Evolutionary conservation across 257 asterid genomes (phyloP).

Genomic region (Penstemon barbatus): DNA sequence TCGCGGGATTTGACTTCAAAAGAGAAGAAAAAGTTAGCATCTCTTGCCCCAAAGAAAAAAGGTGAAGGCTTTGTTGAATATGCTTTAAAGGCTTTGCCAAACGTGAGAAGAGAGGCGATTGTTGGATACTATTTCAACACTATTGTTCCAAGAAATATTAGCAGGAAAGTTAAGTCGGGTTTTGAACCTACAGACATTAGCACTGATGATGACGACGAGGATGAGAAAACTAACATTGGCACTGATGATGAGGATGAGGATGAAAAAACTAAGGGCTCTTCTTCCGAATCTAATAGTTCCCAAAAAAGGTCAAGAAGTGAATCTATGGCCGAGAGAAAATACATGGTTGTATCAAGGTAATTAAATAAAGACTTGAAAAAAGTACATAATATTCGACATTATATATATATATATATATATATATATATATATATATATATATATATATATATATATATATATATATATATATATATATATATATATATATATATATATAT

Average conservation of each 20-base stretch:
- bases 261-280: background rate
- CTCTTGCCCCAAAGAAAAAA: background rate
- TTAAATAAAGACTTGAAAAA: too few species aligned
- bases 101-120: constrained; percentile 21
- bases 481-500: too few species aligned
- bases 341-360: constrained; percentile 21
- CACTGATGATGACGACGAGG: constrained; percentile 34
- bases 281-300: background rate
- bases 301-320: constrained; percentile 14
- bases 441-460: too few species aligned
- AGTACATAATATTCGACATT: too few species aligned
- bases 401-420: too few species aligned
- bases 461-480: too few species aligned
- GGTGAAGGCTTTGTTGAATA: constrained; percentile 21
- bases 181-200: background rate
- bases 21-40: constrained; percentile 27
- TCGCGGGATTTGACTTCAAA: constrained; percentile 24
- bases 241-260: too few species aligned
- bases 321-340: background rate
- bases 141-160: constrained; percentile 24
- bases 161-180: constrained; percentile 6
- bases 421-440: too few species aligned
- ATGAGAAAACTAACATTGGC: too few species aligned
- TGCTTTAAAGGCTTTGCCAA: constrained; percentile 28
- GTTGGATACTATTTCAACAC: constrained; percentile 35